Evolutionary conservation across 1,284 basidiomycete species (phyloP).

Genomic region (Ceratobasidium sp.): DNA sequence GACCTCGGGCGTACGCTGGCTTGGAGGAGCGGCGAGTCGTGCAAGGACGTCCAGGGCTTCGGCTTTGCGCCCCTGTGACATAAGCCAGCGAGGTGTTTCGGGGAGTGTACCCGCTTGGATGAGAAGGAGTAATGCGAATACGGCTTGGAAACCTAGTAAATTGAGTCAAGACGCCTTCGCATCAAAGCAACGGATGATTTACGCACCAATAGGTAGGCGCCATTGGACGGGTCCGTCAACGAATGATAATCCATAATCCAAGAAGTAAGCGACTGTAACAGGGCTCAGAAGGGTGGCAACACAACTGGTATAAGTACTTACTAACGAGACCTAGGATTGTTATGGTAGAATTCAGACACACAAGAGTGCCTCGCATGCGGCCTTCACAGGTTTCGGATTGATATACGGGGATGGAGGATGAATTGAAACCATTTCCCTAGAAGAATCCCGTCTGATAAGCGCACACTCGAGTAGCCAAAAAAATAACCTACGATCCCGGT

Average conservation of each 20-base stretch:
- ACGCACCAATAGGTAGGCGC: constrained; percentile 31
- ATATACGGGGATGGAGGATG: constrained; percentile 39
- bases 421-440: constrained; percentile 41
- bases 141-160: constrained; percentile 58
- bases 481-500: constrained; percentile 35
- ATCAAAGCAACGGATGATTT: not conserved
- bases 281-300: not conserved
- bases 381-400: constrained; percentile 43
- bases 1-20: constrained; percentile 32
- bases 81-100: constrained; percentile 58
- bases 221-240: constrained; percentile 37
- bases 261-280: constrained; percentile 30
- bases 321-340: constrained; percentile 40
- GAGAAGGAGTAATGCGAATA: constrained; percentile 60
- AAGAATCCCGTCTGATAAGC: not conserved
- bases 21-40: constrained; percentile 28
- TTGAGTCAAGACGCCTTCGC: not conserved
- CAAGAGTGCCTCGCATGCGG: constrained; percentile 38
- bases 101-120: constrained; percentile 54
- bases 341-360: constrained; percentile 34
- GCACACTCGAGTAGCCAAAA: not conserved
- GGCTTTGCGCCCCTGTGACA: constrained; percentile 55
- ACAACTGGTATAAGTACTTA: not conserved
- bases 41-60: constrained; percentile 51
- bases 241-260: constrained; percentile 37